Evolutionary conservation across 192 early-diverging fungal genomes (phyloP), one percentile per base, ranked within the genome.

Genomic region (Phycomyces blakesleeanus): DNA sequence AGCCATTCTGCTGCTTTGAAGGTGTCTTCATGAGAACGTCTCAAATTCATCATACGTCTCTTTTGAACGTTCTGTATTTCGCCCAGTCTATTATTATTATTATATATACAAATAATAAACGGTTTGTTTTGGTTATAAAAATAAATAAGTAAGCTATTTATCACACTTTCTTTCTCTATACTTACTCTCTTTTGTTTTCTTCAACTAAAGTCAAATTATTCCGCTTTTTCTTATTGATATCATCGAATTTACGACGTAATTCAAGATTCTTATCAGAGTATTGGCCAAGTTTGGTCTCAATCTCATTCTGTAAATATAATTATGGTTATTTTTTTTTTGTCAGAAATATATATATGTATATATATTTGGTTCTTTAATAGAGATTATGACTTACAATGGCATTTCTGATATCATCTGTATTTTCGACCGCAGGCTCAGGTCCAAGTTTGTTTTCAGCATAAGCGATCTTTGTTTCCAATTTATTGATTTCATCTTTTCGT

Each of bases 1-100:
- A 95, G 67, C 90, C 92, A 96, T 34, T 78, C 47, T 0, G 84
- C 72, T 5, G 88, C 93, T 6, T 81, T 67, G 21, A 78, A 79
- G 0, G 86, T 79, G 55, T 88, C 81, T 38, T 59, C 55, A 57
- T 85, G 78, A 6, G 68, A 67, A 2, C 69, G 49, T 21, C 71
- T 52, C 29, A 98, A 64, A 0, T 66, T 44, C 9, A 82, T 66
- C 34, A 95, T 71, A 37, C 87, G 78, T 18, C 73, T 74, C 38
- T 76, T 53, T 12, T 57, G 64, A 12, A 84, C 74, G 59, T 91
- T 77, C 53, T 91, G 84, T 5, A 94, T 68, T 11, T 74, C 76
- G 5, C 74, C 64, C 16, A 89, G 69, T 69, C 84, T 84, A 54
- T 61, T 12, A 52, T 34, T 1, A n/a, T n/a, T n/a, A n/a, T n/a